A percentile compares a stretch with the other conserved stretches of the same genome.
phyloP scores from a whole-genome alignment of 169 alveolate species.

The Plasmodium gaboni region DNA sequence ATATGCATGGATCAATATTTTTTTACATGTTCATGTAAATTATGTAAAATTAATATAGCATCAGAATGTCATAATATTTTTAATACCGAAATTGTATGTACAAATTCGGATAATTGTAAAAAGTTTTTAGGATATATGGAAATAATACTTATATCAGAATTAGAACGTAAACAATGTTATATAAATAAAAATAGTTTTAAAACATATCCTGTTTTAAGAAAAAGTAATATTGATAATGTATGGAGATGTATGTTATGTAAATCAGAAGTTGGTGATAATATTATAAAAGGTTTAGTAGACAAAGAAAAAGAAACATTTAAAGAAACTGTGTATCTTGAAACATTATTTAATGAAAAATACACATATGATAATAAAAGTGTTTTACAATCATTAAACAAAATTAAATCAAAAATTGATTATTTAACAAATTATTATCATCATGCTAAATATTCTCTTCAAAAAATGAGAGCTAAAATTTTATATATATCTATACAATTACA shows the following conservation, averaged over 20 bases:
- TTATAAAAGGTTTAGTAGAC: slow-evolving; percentile 34
- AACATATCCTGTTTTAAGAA: slow-evolving; percentile 56
- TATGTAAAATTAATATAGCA: slow-evolving; percentile 56
- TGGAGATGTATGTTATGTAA: slow-evolving; percentile 71
- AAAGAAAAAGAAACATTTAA: slow-evolving; percentile 66
- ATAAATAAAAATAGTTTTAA: slow-evolving; percentile 49
- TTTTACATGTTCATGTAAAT: slow-evolving; percentile 65
- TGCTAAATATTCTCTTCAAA: slow-evolving; percentile 63
- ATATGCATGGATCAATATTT: slow-evolving; percentile 67
- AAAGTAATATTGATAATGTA: slow-evolving; percentile 17
- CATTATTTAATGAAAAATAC: slow-evolving; percentile 53
- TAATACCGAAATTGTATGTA: slow-evolving; percentile 53
- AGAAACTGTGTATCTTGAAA: slow-evolving; percentile 32
- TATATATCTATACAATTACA: slow-evolving; percentile 66
- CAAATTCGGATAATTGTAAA: slow-evolving; percentile 68
- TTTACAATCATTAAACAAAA: slow-evolving; percentile 63
- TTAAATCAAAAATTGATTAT: slow-evolving; percentile 64
- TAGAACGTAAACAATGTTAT: slow-evolving; percentile 38
- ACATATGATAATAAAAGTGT: slow-evolving; percentile 60
- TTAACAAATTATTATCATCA: slow-evolving; percentile 53
- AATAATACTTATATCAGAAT: slow-evolving; percentile 45
- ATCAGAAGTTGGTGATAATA: slow-evolving; percentile 45
- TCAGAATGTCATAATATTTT: slow-evolving; percentile 61
- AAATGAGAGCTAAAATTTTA: slow-evolving; percentile 70
- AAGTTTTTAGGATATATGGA: slow-evolving; percentile 54